A percentile compares a stretch with the other conserved stretches of the same genome.
Conservation (phyloP, 306 rosid species). For the Sicyos baderoa region DNA sequence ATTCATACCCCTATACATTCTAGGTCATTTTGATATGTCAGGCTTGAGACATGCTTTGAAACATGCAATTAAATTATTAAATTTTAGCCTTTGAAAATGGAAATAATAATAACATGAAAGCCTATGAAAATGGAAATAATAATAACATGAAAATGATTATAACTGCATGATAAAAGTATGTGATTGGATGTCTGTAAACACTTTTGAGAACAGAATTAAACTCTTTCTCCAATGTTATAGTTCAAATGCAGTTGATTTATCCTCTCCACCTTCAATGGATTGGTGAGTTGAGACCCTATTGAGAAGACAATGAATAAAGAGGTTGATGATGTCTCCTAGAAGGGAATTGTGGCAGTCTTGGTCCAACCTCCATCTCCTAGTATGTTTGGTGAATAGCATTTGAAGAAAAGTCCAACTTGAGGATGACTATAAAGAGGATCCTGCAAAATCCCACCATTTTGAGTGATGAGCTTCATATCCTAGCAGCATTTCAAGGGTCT, state of each 20-base stretch:
- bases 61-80: no score
- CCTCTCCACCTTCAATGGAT: background rate
- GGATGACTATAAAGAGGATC: constrained; percentile 53
- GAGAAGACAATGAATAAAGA: constrained; percentile 57
- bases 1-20: no score
- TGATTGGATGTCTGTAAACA: background rate
- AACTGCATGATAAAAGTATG: no score
- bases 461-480: constrained; percentile 52
- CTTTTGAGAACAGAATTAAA: background rate
- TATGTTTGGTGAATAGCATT: constrained; percentile 39
- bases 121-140: no score
- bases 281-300: constrained; percentile 80
- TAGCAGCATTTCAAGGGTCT: constrained; percentile 44
- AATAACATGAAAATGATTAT: no score
- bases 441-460: constrained; percentile 90
- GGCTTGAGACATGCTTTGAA: no score
- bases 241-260: background rate
- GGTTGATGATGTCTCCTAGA: constrained; percentile 27
- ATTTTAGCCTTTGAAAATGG: no score
- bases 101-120: no score
- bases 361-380: no score
- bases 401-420: constrained; percentile 48
- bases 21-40: no score
- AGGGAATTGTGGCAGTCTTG: no score
- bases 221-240: background rate